phyloP scores from a whole-genome alignment of 306 rosid species.

The Medicago arabica region DNA sequence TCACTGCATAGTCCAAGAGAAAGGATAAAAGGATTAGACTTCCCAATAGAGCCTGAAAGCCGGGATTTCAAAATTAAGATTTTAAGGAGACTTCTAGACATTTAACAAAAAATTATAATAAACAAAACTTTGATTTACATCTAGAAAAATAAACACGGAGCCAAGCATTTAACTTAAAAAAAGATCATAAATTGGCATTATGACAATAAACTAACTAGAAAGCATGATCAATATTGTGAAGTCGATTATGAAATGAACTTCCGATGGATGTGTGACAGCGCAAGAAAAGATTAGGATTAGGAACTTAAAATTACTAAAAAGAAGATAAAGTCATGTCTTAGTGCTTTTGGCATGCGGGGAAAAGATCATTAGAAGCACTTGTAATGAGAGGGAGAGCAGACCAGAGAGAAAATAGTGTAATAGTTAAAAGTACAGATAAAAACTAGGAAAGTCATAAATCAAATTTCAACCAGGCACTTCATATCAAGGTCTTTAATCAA shows the following conservation, averaged over 20 bases:
- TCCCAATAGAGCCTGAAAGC: background rate
- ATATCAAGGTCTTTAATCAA: no score
- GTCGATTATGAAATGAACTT: no score
- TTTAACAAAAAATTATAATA: background rate
- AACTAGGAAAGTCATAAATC: no score
- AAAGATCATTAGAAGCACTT: no score
- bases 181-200: background rate
- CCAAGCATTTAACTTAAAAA: background rate
- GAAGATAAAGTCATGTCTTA: no score
- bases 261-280: no score
- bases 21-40: constrained; percentile 8
- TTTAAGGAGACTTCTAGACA: background rate
- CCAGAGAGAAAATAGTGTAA: no score
- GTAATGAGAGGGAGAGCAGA: no score
- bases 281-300: background rate
- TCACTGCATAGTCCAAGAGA: constrained; percentile 58
- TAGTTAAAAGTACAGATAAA: no score
- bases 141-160: background rate
- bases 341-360: no score
- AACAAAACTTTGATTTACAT: background rate
- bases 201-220: background rate
- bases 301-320: background rate
- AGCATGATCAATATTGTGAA: no score
- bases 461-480: no score
- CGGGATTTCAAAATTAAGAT: background rate